A percentile compares a stretch with the other conserved stretches of the same genome.
phyloP scores from a whole-genome alignment of 23 red algal species.

The Gracilariopsis chorda region DNA sequence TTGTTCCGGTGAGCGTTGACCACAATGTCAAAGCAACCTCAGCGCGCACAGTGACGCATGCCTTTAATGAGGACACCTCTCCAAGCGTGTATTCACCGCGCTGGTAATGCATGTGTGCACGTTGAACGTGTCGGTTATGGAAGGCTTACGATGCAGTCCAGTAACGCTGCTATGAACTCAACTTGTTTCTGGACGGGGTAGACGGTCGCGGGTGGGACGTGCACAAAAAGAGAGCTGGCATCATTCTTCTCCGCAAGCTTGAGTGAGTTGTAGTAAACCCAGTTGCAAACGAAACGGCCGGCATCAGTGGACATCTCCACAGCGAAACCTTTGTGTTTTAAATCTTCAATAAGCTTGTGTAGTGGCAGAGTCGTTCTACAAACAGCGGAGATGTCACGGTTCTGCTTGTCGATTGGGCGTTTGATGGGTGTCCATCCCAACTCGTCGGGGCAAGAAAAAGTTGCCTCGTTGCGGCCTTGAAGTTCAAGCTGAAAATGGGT shows the following conservation, averaged over 20 bases:
- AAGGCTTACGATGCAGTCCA: constrained; percentile 31
- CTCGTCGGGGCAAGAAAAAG: constrained; percentile 61
- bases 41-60: background rate
- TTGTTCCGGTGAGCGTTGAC: no score
- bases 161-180: constrained; percentile 34
- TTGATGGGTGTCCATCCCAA: constrained; percentile 48
- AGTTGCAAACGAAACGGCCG: constrained; percentile 73
- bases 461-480: constrained; percentile 60
- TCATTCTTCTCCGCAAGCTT: background rate
- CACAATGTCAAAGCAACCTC: constrained; percentile 11
- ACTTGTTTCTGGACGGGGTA: constrained; percentile 30
- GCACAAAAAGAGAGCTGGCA: constrained; percentile 34
- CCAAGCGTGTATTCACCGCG: background rate
- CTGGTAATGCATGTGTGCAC: no score
- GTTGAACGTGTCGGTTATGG: constrained; percentile 1
- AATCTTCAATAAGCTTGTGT: background rate
- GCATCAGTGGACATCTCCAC: constrained; percentile 38
- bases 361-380: constrained; percentile 24
- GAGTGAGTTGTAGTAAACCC: constrained; percentile 66
- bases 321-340: background rate
- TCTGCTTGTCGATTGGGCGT: constrained; percentile 35
- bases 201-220: constrained; percentile 36
- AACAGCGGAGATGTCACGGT: background rate
- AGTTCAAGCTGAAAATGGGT: constrained; percentile 47
- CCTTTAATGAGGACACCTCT: constrained; percentile 25